Evolutionary conservation across 805 yeast species (phyloP), one percentile per base, ranked within the genome.

Genomic region (Candida tibetensis): DNA sequence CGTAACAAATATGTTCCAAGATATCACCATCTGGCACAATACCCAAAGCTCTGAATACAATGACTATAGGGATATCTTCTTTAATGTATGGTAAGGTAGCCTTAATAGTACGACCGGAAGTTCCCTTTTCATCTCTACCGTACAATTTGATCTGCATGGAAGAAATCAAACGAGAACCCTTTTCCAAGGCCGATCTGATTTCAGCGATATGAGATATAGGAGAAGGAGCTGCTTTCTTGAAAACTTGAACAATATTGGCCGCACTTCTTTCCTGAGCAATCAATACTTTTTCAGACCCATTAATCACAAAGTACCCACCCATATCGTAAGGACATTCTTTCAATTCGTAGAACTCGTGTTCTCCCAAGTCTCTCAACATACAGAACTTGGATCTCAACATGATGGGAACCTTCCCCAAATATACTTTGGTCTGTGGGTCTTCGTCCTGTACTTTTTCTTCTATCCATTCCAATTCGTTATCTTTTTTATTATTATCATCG

Each of bases 11-110:
- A 65, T 93, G 99, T 66, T 93, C 97, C 57, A 93, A 72, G 56
- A 93, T 93, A 69, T 93, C 99, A 62, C 99, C 99, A 71, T 93
- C 99, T 28, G 98, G 98, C 16, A 93, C 96, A 34, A 93, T 93
- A 51, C 99, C 99, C 43, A 93, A 74, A 8, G 99, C 99, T 72
- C 99, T 79, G 67, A 93, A 93, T 16, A 93, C 96, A 60, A 93
- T 84, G 18, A 93, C 96, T 53, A 93, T 90, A 32, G 99, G 99
- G 42, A 93, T 85, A 62, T 93, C 99, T 52, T 90, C 93, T 60
- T 90, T 88, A 52, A 93, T 91, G 57, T 93, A 93, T 1, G 99
- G 99, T 50, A 93, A 71, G 0, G 98, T 90, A 1, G 98, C 97
- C 60, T 86, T 89, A 55, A 93, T 88, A 9, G 96, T 88, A 66